Evolutionary conservation across 176 grass and related monocot species (phyloP).

Genomic region (Juncus inflexus): DNA sequence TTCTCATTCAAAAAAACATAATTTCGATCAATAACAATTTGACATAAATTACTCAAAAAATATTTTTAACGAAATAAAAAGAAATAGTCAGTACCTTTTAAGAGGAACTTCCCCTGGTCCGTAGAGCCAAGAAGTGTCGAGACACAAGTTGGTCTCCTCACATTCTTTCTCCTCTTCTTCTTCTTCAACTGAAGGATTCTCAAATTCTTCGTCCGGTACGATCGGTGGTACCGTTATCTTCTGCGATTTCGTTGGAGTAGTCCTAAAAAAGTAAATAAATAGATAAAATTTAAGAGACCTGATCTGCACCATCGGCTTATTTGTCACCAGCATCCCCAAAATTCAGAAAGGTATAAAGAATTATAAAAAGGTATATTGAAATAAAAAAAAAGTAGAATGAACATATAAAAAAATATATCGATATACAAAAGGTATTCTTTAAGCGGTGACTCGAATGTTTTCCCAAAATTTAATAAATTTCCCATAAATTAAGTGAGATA

Average conservation of each 20-base stretch:
- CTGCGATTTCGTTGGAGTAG: slow-evolving; percentile 9
- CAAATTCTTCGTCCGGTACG: slow-evolving; percentile 19
- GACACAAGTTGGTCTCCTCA: slow-evolving; percentile 19
- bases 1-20: slow-evolving; percentile 6
- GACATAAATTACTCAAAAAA: slow-evolving; percentile 2
- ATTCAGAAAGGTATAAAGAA: too few species aligned
- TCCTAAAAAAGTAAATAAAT: slow-evolving; percentile 9
- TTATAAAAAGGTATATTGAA: too few species aligned
- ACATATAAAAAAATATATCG: too few species aligned
- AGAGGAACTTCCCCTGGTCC: slow-evolving; percentile 1
- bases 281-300: neutral
- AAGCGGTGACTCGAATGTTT: too few species aligned
- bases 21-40: neutral
- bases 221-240: slow-evolving; percentile 7
- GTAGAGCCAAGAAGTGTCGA: slow-evolving; percentile 25
- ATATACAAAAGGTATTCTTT: too few species aligned
- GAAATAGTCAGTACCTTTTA: slow-evolving; percentile 7
- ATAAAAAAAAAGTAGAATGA: too few species aligned
- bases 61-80: slow-evolving; percentile 3
- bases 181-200: neutral
- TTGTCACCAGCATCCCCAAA: too few species aligned
- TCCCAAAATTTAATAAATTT: too few species aligned
- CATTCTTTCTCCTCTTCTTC: slow-evolving; percentile 7
- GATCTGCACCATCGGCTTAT: too few species aligned
- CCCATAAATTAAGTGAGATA: too few species aligned